Base-by-base conservation (phyloP, 2,329 filamentous ascomycete species). In the Lasiodiplodia gonubiensis region DNA sequence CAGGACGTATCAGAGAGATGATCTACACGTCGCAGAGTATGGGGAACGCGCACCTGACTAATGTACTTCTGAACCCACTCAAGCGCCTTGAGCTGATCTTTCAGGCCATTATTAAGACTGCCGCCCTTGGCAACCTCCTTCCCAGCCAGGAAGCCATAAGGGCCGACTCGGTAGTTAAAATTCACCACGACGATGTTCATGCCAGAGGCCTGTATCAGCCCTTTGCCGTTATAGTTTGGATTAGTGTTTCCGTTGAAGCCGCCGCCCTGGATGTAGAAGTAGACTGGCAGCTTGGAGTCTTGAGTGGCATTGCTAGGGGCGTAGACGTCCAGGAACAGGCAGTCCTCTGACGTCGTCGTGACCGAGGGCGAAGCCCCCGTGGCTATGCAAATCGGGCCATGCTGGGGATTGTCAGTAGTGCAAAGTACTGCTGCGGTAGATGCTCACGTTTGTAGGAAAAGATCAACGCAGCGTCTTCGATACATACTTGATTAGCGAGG, bases 91-190 rank as follows among this genome's bases (percentile, higher is more conserved):
- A 88, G 81, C 76, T 92, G 90, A 74, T 93, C 91, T 39, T 86
- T 85, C 0, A 93, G 80, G 1, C 91, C 91, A 71, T 88, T 89
- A 75, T 93, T 93, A 42, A 89, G 74, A 67, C 84, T 86, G 2
- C 86, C 85, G 4, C 78, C 70, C 70, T 73, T 72, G 37, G 79
- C 70, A 1, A 89, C 77, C 71, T 90, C 85, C 18, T 85, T 79
- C 66, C 87, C 82, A 1, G 87, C 86, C 14, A 94, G 82, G 74
- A 93, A 94, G 0, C 92, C 91, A 71, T 88, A 93, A 0, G 86
- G 85, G 0, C 91, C 91, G 12, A 94, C 90, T 5, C 92, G 88
- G 74, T 94, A 93, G 78, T 93, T 93, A 78, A 92, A 85, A 11
- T 84, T 89, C 2, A 94, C 89, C 0, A 92, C 86, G 0, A 94